These are phyloP conservation scores for Panaeolus cyanescens DNA, from an alignment of 768 basidiomycete genomes.

Conservation along the genomic window DNA sequence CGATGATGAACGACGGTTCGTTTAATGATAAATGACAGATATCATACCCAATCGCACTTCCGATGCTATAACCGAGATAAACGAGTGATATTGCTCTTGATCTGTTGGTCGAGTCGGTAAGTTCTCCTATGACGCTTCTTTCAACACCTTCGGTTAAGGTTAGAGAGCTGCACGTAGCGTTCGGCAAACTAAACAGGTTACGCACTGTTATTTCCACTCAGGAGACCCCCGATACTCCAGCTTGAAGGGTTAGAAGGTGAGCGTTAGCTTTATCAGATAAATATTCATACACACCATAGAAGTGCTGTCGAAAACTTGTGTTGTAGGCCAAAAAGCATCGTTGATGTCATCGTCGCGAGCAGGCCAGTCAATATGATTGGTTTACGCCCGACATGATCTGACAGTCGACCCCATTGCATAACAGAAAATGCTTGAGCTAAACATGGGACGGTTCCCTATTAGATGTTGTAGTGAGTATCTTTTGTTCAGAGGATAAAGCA, in stretches of 20 bases:
- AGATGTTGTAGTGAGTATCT: background rate
- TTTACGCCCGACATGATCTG: conserved; percentile 71
- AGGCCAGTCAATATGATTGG: conserved; percentile 71
- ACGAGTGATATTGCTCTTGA: conserved; percentile 34
- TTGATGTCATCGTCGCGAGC: conserved; percentile 44
- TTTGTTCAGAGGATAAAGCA: background rate
- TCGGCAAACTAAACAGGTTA: background rate
- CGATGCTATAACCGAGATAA: conserved; percentile 33
- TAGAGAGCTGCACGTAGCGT: background rate
- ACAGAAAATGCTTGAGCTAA: conserved; percentile 71
- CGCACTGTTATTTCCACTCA: background rate
- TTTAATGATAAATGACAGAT: conserved; percentile 15
- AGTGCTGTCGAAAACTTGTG: conserved; percentile 39
- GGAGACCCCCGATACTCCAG: background rate
- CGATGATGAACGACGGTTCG: background rate
- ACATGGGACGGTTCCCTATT: conserved; percentile 75
- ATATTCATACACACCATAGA: conserved; percentile 18
- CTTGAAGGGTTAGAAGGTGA: background rate
- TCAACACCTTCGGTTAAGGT: conserved; percentile 31
- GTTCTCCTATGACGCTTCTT: conserved; percentile 41
- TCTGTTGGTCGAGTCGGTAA: conserved; percentile 39
- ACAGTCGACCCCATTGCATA: conserved; percentile 71
- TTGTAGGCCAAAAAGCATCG: conserved; percentile 46
- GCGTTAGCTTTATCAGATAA: background rate
- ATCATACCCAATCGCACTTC: conserved; percentile 29